Percentiles rank a stretch among this genome's conserved stretches.
These are phyloP conservation scores for Physocladia obscura DNA, from an alignment of 192 early-diverging fungal genomes.

Conservation along the genomic window DNA sequence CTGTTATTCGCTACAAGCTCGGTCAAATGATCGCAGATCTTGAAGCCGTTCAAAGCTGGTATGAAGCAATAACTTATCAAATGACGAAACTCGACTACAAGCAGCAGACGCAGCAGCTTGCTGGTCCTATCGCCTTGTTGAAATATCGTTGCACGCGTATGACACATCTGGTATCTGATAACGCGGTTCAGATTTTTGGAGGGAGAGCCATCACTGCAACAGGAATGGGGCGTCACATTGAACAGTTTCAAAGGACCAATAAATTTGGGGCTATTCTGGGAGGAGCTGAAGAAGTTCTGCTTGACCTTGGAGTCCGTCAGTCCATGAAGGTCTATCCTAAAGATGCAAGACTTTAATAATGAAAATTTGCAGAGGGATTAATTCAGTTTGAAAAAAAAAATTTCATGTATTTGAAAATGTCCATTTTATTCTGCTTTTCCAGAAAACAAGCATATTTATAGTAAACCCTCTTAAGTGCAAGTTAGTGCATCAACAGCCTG, in stretches of 20 bases:
- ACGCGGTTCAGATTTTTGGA: constrained; percentile 74
- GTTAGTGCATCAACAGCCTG: too few species aligned
- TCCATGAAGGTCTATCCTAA: constrained; percentile 51
- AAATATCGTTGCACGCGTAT: constrained; percentile 58
- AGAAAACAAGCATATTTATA: too few species aligned
- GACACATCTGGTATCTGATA: constrained; percentile 59
- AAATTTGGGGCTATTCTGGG: constrained; percentile 49
- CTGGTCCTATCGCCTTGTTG: constrained; percentile 65
- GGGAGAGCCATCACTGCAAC: constrained; percentile 68
- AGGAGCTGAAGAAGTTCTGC: constrained; percentile 54
- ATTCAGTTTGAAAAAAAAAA: too few species aligned
- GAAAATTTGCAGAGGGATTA: too few species aligned
- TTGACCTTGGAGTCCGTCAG: constrained; percentile 63
- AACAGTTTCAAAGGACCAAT: constrained; percentile 55
- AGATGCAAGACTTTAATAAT: constrained; percentile 10
- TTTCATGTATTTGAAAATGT: too few species aligned
- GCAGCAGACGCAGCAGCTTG: constrained; percentile 62
- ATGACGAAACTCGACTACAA: constrained; percentile 68
- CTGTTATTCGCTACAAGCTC: constrained; percentile 70
- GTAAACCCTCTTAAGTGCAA: too few species aligned
- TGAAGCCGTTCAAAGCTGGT: constrained; percentile 21
- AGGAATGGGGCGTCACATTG: constrained; percentile 69
- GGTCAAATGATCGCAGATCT: constrained; percentile 53
- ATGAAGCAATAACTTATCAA: constrained; percentile 65
- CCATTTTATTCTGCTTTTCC: too few species aligned